Evolutionary conservation across 306 rosid species (phyloP).

Genomic region (Citrullus amarus): DNA sequence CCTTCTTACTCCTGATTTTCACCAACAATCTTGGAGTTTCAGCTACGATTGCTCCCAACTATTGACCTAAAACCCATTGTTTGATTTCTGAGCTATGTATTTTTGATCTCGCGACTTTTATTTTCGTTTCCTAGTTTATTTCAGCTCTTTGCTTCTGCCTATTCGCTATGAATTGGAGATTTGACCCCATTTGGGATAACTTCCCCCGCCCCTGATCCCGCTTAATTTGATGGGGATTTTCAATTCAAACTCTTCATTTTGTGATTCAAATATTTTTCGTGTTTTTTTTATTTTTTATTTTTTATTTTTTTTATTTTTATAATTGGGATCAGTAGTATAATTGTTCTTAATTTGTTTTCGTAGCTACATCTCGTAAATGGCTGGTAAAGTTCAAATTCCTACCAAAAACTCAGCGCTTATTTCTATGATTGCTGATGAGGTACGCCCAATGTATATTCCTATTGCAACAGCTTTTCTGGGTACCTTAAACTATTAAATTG

Average conservation of each 20-base stretch:
- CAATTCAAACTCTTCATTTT: background rate
- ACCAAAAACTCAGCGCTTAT: slow-evolving; percentile 54
- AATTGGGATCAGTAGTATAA: background rate
- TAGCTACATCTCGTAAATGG: slow-evolving; percentile 32
- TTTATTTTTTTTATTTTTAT: background rate
- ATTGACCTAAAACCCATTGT: background rate
- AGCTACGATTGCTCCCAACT: background rate
- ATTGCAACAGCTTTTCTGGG: background rate
- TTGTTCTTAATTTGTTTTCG: background rate
- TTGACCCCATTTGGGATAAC: background rate
- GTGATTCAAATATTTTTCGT: background rate
- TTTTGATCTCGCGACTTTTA: background rate
- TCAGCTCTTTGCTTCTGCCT: background rate
- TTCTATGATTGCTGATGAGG: slow-evolving; percentile 96
- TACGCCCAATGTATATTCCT: slow-evolving; percentile 10
- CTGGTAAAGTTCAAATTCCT: slow-evolving; percentile 49
- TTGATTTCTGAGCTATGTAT: background rate
- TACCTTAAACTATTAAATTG: background rate
- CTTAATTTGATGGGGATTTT: background rate
- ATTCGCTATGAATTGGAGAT: background rate
- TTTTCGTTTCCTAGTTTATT: background rate
- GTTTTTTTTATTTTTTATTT: background rate
- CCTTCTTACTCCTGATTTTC: background rate
- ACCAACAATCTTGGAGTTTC: background rate
- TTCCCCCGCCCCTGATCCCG: background rate